Evolutionary conservation across 352 stramenopile genomes (phyloP).

Genomic region (Globisporangium cederbergense): DNA sequence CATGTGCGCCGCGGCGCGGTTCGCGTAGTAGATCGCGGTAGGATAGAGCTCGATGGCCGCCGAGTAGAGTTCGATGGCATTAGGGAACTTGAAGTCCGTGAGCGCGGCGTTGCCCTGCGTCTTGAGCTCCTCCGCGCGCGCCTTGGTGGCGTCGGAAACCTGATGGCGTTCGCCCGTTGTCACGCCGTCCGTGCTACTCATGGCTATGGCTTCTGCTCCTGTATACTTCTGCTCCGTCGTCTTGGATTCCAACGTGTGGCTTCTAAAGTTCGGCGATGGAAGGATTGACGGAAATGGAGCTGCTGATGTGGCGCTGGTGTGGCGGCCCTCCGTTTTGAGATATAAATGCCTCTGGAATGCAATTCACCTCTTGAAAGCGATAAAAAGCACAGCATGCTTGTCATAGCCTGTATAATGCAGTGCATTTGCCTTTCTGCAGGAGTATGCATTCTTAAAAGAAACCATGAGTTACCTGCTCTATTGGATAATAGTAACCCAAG

Average conservation of each 20-base stretch:
- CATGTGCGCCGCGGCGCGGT: conserved; percentile 95
- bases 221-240: background rate
- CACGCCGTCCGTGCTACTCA: conserved; percentile 33
- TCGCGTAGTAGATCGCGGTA: conserved; percentile 93
- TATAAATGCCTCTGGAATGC: background rate
- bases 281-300: background rate
- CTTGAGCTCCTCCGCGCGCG: conserved; percentile 79
- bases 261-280: conserved; percentile 10
- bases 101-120: conserved; percentile 82
- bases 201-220: conserved; percentile 15
- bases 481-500: conserved; percentile 7
- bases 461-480: conserved; percentile 1
- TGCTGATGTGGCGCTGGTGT: background rate
- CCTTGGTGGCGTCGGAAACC: conserved; percentile 59
- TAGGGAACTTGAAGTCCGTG: conserved; percentile 72
- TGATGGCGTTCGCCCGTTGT: conserved; percentile 49
- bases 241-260: conserved; percentile 3
- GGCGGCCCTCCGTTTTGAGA: background rate
- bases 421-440: no score
- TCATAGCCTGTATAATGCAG: background rate
- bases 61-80: conserved; percentile 88
- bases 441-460: background rate
- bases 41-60: conserved; percentile 84
- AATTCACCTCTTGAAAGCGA: background rate
- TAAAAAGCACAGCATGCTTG: background rate